Base-by-base conservation (phyloP, 1,284 basidiomycete species). In the Sporisorium exsertum region DNA sequence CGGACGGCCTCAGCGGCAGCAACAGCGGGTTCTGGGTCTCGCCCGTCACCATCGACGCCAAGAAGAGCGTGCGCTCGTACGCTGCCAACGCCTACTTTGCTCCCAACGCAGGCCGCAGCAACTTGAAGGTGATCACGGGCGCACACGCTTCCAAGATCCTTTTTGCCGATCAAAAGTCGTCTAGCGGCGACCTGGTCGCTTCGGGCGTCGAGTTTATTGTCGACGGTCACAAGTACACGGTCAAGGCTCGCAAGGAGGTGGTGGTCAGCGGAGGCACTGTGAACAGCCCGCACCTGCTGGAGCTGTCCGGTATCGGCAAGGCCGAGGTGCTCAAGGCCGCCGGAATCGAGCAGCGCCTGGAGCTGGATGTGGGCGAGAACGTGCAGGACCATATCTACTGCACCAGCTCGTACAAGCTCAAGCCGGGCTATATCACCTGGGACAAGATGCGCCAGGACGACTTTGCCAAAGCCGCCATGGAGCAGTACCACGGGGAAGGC, bases 341-440 rank as follows among this genome's bases (percentile, higher is more conserved):
- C 3, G 77, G 74, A 8, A 56, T 81, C 35, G 27, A 71, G 35
- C 65, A 69, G 49, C 56, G 55, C 6, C n/a, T 81, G 35, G 76
- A 77, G 58, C 63, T 87, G 13, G 85, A 85, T 3, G 88, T 89
- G 5, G 89, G 89, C 10, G 86, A 86, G 64, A 89, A 90, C 70
- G 81, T 88, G 0, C 88, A 89, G 60, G 89, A 89, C 51, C 89
- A 89, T 66, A 72, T 80, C 33, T 80, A 75, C 72, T 55, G 88
- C 89, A 66, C 69, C n/a, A 61, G 55, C 58, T 65, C 72, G 37
- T 81, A 70, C 75, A 80, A 81, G 58, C 68, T 81, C 33, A 75
- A 77, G 33, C 68, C 72, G 3, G 80, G 79, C 32, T 64, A 43
- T 47, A 73, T 63, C 20, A 81, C 80, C 3, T 80, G 75, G 72